Conservation (phyloP, 768 basidiomycete species). For the Tricholoma matsutake region DNA sequence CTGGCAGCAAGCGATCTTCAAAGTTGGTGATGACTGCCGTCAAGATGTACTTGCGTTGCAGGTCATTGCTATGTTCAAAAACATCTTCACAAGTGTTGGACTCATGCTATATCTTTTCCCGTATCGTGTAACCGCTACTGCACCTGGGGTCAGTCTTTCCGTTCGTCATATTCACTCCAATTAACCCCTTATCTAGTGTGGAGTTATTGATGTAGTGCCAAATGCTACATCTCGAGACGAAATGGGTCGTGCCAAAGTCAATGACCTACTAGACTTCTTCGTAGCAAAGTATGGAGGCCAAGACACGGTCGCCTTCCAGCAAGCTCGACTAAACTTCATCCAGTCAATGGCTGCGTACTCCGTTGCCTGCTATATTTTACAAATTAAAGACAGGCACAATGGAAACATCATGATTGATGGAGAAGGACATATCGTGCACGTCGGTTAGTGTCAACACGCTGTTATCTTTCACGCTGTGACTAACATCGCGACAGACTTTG, state of each 20-base stretch:
- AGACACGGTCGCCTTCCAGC: constrained; percentile 87
- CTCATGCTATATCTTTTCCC: constrained; percentile 91
- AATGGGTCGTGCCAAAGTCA: constrained; percentile 98
- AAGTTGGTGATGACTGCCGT: constrained; percentile 98
- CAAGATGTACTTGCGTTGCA: constrained; percentile 98
- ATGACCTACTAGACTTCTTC: constrained; percentile 94
- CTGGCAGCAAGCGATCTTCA: constrained; percentile 99
- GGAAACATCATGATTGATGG: constrained; percentile 99
- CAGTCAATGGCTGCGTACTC: constrained; percentile 99
- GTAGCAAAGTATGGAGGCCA: constrained; percentile 88
- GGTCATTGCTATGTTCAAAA: constrained; percentile 99
- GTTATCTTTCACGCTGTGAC: not conserved
- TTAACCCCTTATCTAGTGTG: constrained; percentile 56
- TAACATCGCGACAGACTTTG: constrained; percentile 64
- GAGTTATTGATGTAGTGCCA: constrained; percentile 97
- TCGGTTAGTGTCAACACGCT: constrained; percentile 54
- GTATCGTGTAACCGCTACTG: constrained; percentile 96
- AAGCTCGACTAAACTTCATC: constrained; percentile 92
- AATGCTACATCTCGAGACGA: constrained; percentile 98
- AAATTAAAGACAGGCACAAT: constrained; percentile 98
- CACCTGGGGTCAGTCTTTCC: constrained; percentile 72
- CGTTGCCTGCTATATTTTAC: constrained; percentile 94
- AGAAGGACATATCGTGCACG: constrained; percentile 94
- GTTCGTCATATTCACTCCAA: not conserved
- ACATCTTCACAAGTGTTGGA: constrained; percentile 87